Conservation (phyloP, 1,284 basidiomycete species). For the Fomitopsis pinicola region DNA sequence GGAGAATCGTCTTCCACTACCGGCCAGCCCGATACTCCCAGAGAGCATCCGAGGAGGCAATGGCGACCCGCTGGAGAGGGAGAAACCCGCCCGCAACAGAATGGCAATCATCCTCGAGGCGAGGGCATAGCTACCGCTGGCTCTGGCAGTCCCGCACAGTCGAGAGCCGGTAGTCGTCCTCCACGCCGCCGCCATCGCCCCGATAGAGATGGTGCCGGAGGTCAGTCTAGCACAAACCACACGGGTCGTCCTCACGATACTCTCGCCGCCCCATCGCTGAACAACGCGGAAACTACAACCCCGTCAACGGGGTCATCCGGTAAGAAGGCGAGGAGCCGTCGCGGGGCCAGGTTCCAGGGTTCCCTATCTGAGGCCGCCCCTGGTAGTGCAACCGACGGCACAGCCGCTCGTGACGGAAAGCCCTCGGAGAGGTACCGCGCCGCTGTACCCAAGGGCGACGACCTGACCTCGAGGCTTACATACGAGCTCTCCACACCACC, state of each 20-base stretch:
- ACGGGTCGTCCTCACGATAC: background rate
- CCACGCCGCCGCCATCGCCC: background rate
- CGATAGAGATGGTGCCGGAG: background rate
- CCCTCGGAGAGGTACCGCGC: slow-evolving; percentile 16
- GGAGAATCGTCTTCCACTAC: background rate
- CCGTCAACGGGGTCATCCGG: background rate
- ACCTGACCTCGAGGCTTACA: slow-evolving; percentile 68
- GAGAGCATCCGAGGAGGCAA: background rate
- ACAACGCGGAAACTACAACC: background rate
- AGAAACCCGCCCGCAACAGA: background rate
- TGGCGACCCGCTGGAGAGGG: background rate
- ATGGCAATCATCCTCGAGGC: background rate
- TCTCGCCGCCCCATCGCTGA: background rate
- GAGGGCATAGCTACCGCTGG: background rate
- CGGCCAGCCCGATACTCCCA: background rate
- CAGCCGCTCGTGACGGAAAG: background rate
- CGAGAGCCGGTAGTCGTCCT: background rate
- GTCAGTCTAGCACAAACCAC: background rate
- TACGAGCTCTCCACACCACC: slow-evolving; percentile 60
- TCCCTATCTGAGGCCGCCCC: background rate
- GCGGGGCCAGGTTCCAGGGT: background rate
- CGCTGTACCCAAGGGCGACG: slow-evolving; percentile 34
- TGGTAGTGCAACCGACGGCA: background rate
- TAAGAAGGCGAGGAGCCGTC: background rate
- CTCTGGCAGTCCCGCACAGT: background rate